Evolutionary conservation across 768 basidiomycete species (phyloP).

Genomic region (Lanmaoa rubissima): DNA sequence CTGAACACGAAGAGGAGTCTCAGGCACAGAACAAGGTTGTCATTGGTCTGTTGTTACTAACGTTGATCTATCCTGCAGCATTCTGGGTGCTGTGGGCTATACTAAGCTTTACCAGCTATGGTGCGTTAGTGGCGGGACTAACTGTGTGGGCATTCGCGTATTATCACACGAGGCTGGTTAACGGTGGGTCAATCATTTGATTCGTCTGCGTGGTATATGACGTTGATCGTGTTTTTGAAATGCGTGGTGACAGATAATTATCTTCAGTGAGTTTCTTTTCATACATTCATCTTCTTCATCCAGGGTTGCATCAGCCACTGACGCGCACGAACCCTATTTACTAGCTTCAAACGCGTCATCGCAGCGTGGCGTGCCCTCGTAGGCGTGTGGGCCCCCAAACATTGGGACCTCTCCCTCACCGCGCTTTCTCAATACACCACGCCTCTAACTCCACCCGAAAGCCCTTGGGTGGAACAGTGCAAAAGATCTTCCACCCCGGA

Average conservation of each 20-base stretch:
- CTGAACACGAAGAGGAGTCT: constrained; percentile 87
- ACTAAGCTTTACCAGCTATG: constrained; percentile 70
- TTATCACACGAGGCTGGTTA: constrained; percentile 85
- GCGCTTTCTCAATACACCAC: constrained; percentile 73
- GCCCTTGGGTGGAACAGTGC: constrained; percentile 64
- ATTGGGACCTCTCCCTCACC: constrained; percentile 76
- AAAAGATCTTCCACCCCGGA: constrained; percentile 33
- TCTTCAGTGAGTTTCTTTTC: constrained; percentile 54
- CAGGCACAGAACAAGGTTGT: constrained; percentile 97
- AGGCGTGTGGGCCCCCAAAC: constrained; percentile 88
- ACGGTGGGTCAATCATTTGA: constrained; percentile 53
- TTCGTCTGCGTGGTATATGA: constrained; percentile 23
- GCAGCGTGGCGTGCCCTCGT: constrained; percentile 97
- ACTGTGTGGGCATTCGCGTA: constrained; percentile 75
- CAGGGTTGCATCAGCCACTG: constrained; percentile 19
- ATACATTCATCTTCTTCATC: constrained; percentile 1
- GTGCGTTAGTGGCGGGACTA: constrained; percentile 66
- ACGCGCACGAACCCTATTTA: constrained; percentile 16
- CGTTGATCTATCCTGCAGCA: constrained; percentile 75
- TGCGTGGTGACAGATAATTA: constrained; percentile 56
- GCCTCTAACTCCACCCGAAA: constrained; percentile 63
- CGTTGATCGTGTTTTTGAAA: constrained; percentile 12
- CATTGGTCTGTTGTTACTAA: constrained; percentile 73
- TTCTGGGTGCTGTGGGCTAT: constrained; percentile 88
- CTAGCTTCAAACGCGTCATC: constrained; percentile 78